A percentile compares a stretch with the other conserved stretches of the same genome.
Evolutionary conservation across 2,329 filamentous ascomycete genomes (phyloP).

Genomic region (Fonsecaea erecta): DNA sequence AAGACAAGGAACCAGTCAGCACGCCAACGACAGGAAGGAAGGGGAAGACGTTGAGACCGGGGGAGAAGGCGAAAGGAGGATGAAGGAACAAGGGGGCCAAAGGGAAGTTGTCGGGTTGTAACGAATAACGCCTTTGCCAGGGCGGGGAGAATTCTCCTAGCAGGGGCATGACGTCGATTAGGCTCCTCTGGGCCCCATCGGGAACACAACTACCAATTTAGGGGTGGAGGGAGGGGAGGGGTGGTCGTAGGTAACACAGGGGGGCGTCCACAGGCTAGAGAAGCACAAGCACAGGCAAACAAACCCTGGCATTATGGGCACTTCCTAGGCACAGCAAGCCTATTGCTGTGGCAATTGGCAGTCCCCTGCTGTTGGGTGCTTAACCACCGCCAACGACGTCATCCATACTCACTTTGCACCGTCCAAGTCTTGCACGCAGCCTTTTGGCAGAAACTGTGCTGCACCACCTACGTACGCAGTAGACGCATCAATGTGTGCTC

Average conservation of each 20-base stretch:
- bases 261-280: no score
- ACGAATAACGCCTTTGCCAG: not conserved
- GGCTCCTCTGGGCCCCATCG: not conserved
- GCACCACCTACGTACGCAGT: not conserved
- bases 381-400: not conserved
- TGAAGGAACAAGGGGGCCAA: not conserved
- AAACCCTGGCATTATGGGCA: no score
- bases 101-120: not conserved
- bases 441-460: not conserved
- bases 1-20: not conserved
- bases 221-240: no score
- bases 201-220: not conserved
- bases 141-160: not conserved
- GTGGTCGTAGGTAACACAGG: no score
- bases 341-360: not conserved
- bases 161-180: not conserved
- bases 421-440: not conserved
- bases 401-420: not conserved
- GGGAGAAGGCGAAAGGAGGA: not conserved
- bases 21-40: not conserved
- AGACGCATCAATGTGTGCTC: conserved; percentile 19
- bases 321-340: not conserved
- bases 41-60: not conserved
- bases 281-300: no score
- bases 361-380: not conserved